Conservation (phyloP, 2,329 filamentous ascomycete genomes). For the Amylocarpus encephaloides region DNA sequence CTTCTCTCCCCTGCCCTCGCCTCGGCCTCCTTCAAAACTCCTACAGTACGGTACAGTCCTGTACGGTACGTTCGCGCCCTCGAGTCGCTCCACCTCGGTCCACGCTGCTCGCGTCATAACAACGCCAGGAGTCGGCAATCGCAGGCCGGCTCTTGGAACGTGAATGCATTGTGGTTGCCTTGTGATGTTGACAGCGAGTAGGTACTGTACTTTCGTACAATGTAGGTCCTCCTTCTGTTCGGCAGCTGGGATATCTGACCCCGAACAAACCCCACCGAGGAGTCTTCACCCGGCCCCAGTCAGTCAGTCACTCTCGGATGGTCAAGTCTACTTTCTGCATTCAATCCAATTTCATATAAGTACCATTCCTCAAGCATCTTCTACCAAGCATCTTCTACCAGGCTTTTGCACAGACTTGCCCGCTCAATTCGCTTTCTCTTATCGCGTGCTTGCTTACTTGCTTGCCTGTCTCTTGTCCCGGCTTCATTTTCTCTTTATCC, state of each 20-base stretch:
- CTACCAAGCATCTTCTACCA: background rate
- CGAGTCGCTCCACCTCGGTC: too few relatives aligned
- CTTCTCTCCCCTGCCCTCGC: too few relatives aligned
- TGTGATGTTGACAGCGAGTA: too few relatives aligned
- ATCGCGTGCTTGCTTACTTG: background rate
- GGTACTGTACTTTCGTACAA: too few relatives aligned
- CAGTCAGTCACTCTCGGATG: background rate
- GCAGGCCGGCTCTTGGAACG: too few relatives aligned
- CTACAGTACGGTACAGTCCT: too few relatives aligned
- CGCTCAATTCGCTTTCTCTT: background rate
- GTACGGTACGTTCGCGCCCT: too few relatives aligned
- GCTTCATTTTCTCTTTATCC: background rate
- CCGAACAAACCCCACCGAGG: constrained; percentile 20
- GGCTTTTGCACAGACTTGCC: background rate
- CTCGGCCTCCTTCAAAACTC: too few relatives aligned
- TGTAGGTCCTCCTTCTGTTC: too few relatives aligned
- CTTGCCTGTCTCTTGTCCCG: background rate
- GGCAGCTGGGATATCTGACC: constrained; percentile 7
- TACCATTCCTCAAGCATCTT: background rate
- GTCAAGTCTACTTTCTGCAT: background rate
- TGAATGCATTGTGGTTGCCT: too few relatives aligned
- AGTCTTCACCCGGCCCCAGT: background rate
- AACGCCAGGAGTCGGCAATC: too few relatives aligned
- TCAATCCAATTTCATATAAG: constrained; percentile 4
- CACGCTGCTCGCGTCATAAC: too few relatives aligned